phyloP scores from a whole-genome alignment of 1,284 basidiomycete genomes.

The Porogramme epimiltina region DNA sequence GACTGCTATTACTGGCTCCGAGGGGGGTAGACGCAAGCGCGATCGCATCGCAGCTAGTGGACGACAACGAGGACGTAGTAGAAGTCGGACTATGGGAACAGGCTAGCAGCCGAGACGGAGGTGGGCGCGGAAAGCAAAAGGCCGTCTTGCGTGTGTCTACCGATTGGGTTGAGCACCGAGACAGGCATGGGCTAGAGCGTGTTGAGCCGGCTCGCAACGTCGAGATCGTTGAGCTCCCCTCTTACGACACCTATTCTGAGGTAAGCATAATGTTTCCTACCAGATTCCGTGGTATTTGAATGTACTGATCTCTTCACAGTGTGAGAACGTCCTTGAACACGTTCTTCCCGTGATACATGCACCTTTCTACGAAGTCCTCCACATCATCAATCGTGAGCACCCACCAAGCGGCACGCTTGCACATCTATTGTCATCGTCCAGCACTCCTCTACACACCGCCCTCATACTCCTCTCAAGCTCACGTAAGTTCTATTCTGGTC shows the following conservation, averaged over 20 bases:
- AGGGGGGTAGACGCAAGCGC: conserved; percentile 35
- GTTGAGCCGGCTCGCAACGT: conserved; percentile 65
- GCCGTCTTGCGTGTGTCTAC: conserved; percentile 58
- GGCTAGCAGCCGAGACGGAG: conserved; percentile 32
- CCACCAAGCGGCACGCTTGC: conserved; percentile 52
- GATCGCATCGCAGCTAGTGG: conserved; percentile 45
- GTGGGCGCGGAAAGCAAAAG: conserved; percentile 17
- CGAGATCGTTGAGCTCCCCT: conserved; percentile 54
- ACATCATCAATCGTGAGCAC: conserved; percentile 49
- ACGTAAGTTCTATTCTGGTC: conserved; percentile 36
- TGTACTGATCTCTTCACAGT: conserved; percentile 17
- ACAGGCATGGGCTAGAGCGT: conserved; percentile 63
- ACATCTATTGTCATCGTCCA: conserved; percentile 51
- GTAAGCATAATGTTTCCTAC: conserved; percentile 35
- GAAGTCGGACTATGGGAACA: conserved; percentile 60
- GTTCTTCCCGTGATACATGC: conserved; percentile 51
- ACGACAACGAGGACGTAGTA: conserved; percentile 66
- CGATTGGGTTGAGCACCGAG: conserved; percentile 67
- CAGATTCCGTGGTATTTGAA: not conserved
- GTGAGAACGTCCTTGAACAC: conserved; percentile 23
- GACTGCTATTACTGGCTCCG: conserved; percentile 54
- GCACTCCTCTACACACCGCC: conserved; percentile 49
- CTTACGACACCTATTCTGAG: conserved; percentile 43
- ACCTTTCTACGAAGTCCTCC: conserved; percentile 53
- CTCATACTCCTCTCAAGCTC: conserved; percentile 54